Base-by-base conservation (phyloP, 2,329 filamentous ascomycete species). In the Neoascochyta sp. region DNA sequence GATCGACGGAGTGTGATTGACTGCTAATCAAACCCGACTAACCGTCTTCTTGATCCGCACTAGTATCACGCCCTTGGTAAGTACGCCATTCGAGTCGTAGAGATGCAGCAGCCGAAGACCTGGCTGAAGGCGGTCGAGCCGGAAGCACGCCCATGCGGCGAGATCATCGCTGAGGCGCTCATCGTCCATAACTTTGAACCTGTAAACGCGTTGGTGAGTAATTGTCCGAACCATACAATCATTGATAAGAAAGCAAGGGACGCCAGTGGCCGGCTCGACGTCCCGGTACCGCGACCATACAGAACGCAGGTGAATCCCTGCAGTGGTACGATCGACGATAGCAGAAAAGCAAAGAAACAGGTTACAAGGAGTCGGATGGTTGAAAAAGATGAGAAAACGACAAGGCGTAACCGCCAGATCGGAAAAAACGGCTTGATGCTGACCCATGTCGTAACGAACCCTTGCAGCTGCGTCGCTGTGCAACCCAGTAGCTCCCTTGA, bases 181-280 rank as follows among this genome's bases (percentile, higher is more conserved):
- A 47, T 94, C 83, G 58, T 96, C 86, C 62, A 88, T 83, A 45
- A 96, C 73, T 50, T 93, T 87, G 69, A 96, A 86, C 46, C 78
- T 81, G 33, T 21, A 9, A 8, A 22, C 24, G n/a, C 14, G 23
- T 8, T 15, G 10, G 12, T 2, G 8, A 16, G 9, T 12, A 29
- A n/a, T n/a, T n/a, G n/a, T n/a, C n/a, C n/a, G n/a, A n/a, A n/a
- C n/a, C n/a, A n/a, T n/a, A n/a, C n/a, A n/a, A n/a, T n/a, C n/a
- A n/a, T n/a, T n/a, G n/a, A n/a, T n/a, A n/a, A n/a, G n/a, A n/a
- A n/a, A n/a, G n/a, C n/a, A n/a, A n/a, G n/a, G n/a, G n/a, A n/a
- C n/a, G n/a, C n/a, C n/a, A n/a, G n/a, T n/a, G n/a, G n/a, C n/a
- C n/a, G n/a, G n/a, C n/a, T n/a, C n/a, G n/a, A n/a, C n/a, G n/a